Evolutionary conservation across 129 eudicot species (phyloP).

Genomic region (Escallonia rubra): DNA sequence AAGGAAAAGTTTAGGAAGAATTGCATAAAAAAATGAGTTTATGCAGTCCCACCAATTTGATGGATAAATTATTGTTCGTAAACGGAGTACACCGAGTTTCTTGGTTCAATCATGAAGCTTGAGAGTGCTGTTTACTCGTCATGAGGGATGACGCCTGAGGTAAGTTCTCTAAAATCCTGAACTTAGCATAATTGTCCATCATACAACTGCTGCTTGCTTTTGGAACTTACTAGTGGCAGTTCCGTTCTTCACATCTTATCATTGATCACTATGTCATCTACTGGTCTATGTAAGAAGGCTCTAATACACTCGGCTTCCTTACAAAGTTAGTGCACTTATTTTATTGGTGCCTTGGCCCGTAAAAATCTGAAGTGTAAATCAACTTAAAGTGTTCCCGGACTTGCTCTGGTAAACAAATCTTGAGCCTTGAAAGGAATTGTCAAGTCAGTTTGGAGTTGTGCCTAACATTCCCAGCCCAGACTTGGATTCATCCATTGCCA

Average conservation of each 20-base stretch:
- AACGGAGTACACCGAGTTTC: background rate
- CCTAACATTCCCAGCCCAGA: too few relatives aligned
- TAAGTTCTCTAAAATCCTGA: background rate
- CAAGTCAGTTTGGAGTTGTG: too few relatives aligned
- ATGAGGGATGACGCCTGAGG: background rate
- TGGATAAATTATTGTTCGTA: background rate
- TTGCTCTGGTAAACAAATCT: too few relatives aligned
- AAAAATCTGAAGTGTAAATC: background rate
- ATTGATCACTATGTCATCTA: background rate
- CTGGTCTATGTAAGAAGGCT: background rate
- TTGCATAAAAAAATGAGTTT: background rate
- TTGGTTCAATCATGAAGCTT: background rate
- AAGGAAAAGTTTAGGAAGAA: background rate
- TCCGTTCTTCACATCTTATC: background rate
- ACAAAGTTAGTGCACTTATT: background rate
- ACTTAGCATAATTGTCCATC: too few relatives aligned
- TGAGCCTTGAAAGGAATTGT: too few relatives aligned
- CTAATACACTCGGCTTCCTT: background rate
- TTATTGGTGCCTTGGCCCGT: background rate
- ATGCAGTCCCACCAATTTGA: background rate
- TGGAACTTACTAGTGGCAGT: too few relatives aligned
- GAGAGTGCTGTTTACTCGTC: background rate
- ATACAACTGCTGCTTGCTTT: too few relatives aligned
- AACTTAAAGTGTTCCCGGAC: too few relatives aligned
- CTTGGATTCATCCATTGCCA: too few relatives aligned